phyloP scores from a whole-genome alignment of 75 land plant genomes.

The Chamaecyparis obtusa region DNA sequence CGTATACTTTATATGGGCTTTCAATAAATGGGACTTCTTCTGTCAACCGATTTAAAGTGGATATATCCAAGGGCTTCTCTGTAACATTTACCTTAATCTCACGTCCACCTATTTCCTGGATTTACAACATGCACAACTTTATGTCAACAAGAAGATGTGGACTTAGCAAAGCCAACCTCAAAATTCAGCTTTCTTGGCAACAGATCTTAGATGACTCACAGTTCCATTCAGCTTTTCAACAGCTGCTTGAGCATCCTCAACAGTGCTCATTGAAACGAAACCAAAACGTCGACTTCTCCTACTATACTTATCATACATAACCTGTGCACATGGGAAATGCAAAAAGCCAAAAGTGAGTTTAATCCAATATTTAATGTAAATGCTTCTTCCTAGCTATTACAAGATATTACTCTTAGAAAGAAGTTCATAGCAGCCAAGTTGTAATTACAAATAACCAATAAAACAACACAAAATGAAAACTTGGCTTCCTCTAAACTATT shows the following conservation, averaged over 20 bases:
- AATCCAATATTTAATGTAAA: background rate
- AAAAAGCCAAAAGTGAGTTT: background rate
- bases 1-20: conserved; percentile 80
- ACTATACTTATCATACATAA: conserved; percentile 87
- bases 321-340: conserved; percentile 34
- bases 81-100: conserved; percentile 76
- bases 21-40: conserved; percentile 59
- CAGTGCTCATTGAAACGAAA: conserved; percentile 87
- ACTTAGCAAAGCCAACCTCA: conserved; percentile 15
- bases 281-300: conserved; percentile 92
- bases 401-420: background rate
- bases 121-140: conserved; percentile 6
- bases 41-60: conserved; percentile 29
- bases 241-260: conserved; percentile 82
- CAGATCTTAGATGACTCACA: conserved; percentile 30
- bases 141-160: background rate
- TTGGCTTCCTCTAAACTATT: background rate
- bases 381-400: background rate
- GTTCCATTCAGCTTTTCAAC: conserved; percentile 79
- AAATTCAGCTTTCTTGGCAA: conserved; percentile 20
- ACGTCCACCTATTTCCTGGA: conserved; percentile 77
- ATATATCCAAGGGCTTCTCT: conserved; percentile 51
- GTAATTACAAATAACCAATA: background rate
- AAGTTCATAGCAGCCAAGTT: background rate
- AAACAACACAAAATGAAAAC: background rate